Evolutionary conservation across 257 asterid species (phyloP), one percentile per base, ranked within the genome.

Genomic region (Solanum microdontum): DNA sequence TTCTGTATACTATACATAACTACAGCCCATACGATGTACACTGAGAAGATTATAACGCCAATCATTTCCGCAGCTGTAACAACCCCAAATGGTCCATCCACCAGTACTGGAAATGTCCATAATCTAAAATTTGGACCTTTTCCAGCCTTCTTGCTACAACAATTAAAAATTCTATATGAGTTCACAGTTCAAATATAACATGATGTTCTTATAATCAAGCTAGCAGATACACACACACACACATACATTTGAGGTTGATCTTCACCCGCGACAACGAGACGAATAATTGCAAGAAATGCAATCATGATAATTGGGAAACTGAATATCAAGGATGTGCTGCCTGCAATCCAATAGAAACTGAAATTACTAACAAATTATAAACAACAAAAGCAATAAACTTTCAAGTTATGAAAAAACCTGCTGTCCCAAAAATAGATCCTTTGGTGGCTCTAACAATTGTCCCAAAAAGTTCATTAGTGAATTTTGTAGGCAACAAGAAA

Each of bases 81-180:
- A 74, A 96, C 99, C 34, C 99, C 99, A 58, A 96, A 96, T 17
- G 98, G 96, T 17, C 98, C 98, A 36, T 94, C 94, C 72, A 94
- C 96, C 26, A 95, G 84, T 82, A 96, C 93, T 7, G 99, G 98
- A 74, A 96, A 92, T 24, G 99, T 96, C 99, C 98, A 93, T 83
- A 96, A 72, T 15, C 96, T 92, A 48, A 95, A 89, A 23, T 91
- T 88, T 10, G 97, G 91, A 55, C 84, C 58, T 75, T 88, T 92
- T 19, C 85, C 28, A 33, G 28, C 48, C 90, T 89, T 90, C 86
- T 87, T 89, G 90, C 98, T 96, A 37, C 86, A 62, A 1, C 9
- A 66, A 79, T 86, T 34, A 14, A 85, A 82, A 39, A 58, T 39
- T 76, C 86, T 64, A 17, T 37, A 26, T 40, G 11, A 40, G 15